Conservation (phyloP, 1,284 basidiomycete genomes). For the Moesziomyces sp. region DNA sequence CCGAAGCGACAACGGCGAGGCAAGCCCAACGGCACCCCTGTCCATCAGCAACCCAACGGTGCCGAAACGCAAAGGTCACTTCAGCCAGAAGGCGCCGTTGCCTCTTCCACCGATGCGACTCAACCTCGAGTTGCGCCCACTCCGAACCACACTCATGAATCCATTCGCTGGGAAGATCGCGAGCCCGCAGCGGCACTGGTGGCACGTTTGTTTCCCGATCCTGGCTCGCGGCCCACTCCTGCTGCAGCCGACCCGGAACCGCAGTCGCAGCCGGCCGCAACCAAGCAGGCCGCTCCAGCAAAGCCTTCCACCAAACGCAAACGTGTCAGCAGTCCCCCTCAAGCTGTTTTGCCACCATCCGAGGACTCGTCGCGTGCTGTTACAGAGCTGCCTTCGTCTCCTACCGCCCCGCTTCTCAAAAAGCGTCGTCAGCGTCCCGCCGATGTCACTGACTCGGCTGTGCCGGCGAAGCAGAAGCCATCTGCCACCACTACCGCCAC, state of each 20-base stretch:
- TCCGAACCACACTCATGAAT: not conserved
- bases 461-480: too few species aligned
- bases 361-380: too few species aligned
- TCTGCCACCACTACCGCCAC: too few species aligned
- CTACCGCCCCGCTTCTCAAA: not conserved
- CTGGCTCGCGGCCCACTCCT: not conserved
- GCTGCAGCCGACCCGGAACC: too few species aligned
- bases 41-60: too few species aligned
- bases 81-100: too few species aligned
- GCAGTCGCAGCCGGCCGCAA: not conserved
- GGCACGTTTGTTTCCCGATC: conserved; percentile 1
- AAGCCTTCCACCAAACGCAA: conserved; percentile 21
- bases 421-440: too few species aligned
- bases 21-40: too few species aligned
- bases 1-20: not conserved
- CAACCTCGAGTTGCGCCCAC: not conserved
- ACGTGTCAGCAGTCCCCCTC: conserved; percentile 18
- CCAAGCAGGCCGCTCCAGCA: not conserved
- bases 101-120: not conserved
- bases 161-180: conserved; percentile 8
- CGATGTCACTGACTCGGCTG: too few species aligned
- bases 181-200: conserved; percentile 4
- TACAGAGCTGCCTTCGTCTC: conserved; percentile 4
- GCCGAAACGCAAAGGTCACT: too few species aligned
- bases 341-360: conserved; percentile 4